Conservation (phyloP, 2,329 filamentous ascomycete species). For the Dothideomycetes sp. region DNA sequence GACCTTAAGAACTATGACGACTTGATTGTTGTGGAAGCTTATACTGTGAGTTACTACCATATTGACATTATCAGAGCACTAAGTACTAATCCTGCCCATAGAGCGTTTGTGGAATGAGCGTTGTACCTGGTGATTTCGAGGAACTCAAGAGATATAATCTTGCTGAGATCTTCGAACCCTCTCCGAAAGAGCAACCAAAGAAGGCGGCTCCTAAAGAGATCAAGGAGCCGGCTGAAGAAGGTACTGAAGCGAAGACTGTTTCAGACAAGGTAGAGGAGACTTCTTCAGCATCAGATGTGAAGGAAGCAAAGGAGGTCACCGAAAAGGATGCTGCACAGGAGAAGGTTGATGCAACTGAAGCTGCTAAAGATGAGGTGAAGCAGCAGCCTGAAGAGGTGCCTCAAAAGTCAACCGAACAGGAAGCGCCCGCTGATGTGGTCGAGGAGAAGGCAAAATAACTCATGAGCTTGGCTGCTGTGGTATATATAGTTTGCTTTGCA, state of each 20-base stretch:
- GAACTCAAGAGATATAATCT: constrained; percentile 67
- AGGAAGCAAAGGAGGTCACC: no score
- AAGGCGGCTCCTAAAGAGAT: constrained; percentile 12
- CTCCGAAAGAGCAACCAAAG: constrained; percentile 20
- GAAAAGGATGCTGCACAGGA: no score
- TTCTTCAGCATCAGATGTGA: no score
- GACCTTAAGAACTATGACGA: constrained; percentile 69
- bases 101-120: constrained; percentile 68
- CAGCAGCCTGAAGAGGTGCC: no score
- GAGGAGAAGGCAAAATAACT: no score
- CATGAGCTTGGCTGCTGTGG: no score
- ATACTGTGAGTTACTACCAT: constrained; percentile 47
- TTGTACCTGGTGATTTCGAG: constrained; percentile 65
- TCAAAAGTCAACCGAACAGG: no score
- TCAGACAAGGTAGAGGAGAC: constrained; percentile 7
- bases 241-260: constrained; percentile 3
- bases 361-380: no score
- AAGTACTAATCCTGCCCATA: constrained; percentile 27
- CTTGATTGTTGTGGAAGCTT: constrained; percentile 69
- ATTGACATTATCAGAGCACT: not conserved
- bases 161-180: constrained; percentile 55
- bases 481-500: no score
- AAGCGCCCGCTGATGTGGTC: no score
- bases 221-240: constrained; percentile 11
- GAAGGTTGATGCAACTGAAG: no score